phyloP scores from a whole-genome alignment of 2,329 filamentous ascomycete genomes.

The Aureobasidium sp. region DNA sequence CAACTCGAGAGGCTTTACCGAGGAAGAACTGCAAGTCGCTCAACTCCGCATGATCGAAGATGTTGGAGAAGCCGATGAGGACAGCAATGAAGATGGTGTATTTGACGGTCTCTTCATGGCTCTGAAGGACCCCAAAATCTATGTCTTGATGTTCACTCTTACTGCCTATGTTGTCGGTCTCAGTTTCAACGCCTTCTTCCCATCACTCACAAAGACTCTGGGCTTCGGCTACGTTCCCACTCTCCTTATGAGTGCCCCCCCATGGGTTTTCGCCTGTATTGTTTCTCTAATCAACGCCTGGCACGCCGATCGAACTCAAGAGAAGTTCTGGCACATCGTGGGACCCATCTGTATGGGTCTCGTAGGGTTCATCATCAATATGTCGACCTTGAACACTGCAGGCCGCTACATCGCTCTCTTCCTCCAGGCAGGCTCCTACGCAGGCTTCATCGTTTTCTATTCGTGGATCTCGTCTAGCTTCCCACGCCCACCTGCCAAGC shows the following conservation, averaged over 20 bases:
- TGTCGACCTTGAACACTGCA: constrained; percentile 50
- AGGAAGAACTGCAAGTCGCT: constrained; percentile 30
- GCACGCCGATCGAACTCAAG: constrained; percentile 25
- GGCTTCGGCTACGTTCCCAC: constrained; percentile 33
- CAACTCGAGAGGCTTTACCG: constrained; percentile 32
- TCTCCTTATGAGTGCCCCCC: constrained; percentile 28
- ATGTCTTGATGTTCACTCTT: constrained; percentile 17
- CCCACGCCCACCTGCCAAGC: constrained; percentile 25
- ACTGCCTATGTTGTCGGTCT: constrained; percentile 7
- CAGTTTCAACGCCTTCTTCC: constrained; percentile 28
- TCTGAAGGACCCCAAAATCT: constrained; percentile 22
- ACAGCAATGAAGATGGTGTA: constrained; percentile 40
- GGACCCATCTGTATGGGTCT: constrained; percentile 49
- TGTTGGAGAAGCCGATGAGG: constrained; percentile 30
- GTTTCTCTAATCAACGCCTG: constrained; percentile 19
- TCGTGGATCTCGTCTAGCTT: constrained; percentile 46
- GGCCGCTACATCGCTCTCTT: constrained; percentile 56
- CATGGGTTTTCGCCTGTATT: constrained; percentile 28
- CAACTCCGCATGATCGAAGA: constrained; percentile 33
- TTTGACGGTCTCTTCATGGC: constrained; percentile 20
- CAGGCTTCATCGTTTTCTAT: constrained; percentile 51
- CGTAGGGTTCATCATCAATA: constrained; percentile 53
- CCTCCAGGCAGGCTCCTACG: constrained; percentile 52
- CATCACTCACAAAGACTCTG: constrained; percentile 31
- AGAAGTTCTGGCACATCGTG: constrained; percentile 52